Evolutionary conservation across 257 asterid genomes (phyloP).

Genomic region (Nicotiana obtusifolia): DNA sequence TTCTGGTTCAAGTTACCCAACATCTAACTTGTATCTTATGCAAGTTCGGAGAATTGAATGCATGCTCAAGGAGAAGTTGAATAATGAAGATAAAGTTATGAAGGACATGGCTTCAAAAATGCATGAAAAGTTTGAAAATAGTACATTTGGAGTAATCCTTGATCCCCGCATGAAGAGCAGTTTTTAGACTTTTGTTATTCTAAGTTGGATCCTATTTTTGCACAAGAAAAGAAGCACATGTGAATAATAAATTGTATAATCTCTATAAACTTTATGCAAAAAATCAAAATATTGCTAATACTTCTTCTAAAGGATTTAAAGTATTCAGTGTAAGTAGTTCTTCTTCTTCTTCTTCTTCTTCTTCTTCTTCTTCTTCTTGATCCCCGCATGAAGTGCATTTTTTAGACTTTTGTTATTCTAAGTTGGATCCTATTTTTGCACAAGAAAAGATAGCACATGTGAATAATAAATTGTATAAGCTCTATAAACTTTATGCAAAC

Average conservation of each 20-base stretch:
- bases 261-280: too few species aligned
- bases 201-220: too few species aligned
- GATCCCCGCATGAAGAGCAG: neutral
- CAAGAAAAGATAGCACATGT: neutral
- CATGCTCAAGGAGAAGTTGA: neutral
- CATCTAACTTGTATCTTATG: neutral
- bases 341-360: too few species aligned
- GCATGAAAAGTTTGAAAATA: neutral
- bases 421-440: neutral
- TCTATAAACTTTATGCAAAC: neutral
- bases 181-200: neutral
- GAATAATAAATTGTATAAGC: neutral
- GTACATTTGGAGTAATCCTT: neutral
- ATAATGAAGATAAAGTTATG: neutral
- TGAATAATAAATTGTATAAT: too few species aligned
- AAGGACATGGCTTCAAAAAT: neutral
- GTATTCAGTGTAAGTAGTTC: too few species aligned
- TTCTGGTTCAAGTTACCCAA: neutral
- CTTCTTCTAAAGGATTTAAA: too few species aligned
- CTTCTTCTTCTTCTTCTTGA: too few species aligned
- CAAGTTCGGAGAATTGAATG: neutral
- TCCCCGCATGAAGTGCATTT: neutral
- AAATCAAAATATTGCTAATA: too few species aligned
- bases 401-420: neutral
- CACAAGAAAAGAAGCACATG: too few species aligned